Conservation (phyloP, 305 asterid genomes). For the Solanum chacoense region DNA sequence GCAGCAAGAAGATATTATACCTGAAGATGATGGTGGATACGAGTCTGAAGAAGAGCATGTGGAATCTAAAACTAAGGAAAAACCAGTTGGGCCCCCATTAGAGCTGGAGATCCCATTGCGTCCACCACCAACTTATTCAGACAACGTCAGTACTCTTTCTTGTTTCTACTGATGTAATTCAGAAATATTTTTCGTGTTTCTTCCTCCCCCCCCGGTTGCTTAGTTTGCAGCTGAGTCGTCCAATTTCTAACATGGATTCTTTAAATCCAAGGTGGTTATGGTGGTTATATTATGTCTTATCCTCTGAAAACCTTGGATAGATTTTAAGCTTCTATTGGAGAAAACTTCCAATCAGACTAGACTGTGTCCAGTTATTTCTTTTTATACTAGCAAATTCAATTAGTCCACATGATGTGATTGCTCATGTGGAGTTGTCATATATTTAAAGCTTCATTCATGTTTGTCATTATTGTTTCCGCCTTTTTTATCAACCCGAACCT, state of each 20-base stretch:
- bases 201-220: background rate
- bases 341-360: background rate
- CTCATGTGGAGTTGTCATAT: background rate
- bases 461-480: background rate
- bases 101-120: slow-evolving; percentile 88
- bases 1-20: slow-evolving; percentile 76
- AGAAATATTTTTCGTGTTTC: background rate
- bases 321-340: background rate
- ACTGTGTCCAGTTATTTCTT: background rate
- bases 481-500: background rate
- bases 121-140: slow-evolving; percentile 69
- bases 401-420: background rate
- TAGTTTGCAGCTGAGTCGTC: background rate
- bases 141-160: slow-evolving; percentile 37
- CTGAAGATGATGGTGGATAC: slow-evolving; percentile 80
- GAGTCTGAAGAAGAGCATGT: slow-evolving; percentile 81
- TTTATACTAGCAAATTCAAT: background rate
- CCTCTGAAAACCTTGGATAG: background rate
- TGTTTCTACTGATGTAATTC: slow-evolving; percentile 1
- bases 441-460: background rate
- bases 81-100: slow-evolving; percentile 83
- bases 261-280: background rate
- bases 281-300: background rate
- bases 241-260: background rate
- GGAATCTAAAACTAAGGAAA: slow-evolving; percentile 66